Evolutionary conservation across 225 moss, liverwort and hornwort species (phyloP).

Genomic region (Polytrichum formosum): DNA sequence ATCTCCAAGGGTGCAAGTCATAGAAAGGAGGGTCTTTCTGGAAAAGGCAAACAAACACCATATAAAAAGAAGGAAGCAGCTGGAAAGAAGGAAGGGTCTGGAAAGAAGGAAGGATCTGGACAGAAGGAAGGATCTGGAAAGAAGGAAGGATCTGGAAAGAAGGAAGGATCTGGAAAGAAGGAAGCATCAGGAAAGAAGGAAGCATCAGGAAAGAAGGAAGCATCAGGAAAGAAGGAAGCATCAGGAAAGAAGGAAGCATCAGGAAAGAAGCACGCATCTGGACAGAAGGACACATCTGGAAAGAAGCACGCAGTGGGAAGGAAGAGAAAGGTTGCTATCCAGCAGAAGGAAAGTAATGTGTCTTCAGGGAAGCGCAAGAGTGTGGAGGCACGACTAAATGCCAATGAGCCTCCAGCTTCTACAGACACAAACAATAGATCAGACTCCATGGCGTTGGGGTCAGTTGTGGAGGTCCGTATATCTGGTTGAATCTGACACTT

Average conservation of each 20-base stretch:
- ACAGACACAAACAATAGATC: slow-evolving; percentile 20
- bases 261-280: slow-evolving; percentile 2
- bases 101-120: neutral
- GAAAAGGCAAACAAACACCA: neutral
- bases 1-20: slow-evolving; percentile 13
- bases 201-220: neutral
- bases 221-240: slow-evolving; percentile 4
- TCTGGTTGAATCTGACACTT: slow-evolving; percentile 4
- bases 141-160: slow-evolving; percentile 1
- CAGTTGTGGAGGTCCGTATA: slow-evolving; percentile 51
- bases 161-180: too few species aligned
- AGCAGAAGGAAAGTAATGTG: neutral
- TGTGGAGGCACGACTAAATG: too few species aligned
- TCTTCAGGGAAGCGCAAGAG: neutral
- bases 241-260: slow-evolving; percentile 16
- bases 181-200: neutral
- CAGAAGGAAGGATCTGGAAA: slow-evolving; percentile 9
- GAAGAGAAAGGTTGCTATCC: neutral
- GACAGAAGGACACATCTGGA: neutral
- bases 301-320: slow-evolving; percentile 12
- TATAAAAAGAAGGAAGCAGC: neutral
- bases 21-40: slow-evolving; percentile 1
- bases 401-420: neutral
- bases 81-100: neutral
- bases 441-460: slow-evolving; percentile 26